phyloP scores from a whole-genome alignment of 352 stramenopile species.

The Phytophthora palmivora region DNA sequence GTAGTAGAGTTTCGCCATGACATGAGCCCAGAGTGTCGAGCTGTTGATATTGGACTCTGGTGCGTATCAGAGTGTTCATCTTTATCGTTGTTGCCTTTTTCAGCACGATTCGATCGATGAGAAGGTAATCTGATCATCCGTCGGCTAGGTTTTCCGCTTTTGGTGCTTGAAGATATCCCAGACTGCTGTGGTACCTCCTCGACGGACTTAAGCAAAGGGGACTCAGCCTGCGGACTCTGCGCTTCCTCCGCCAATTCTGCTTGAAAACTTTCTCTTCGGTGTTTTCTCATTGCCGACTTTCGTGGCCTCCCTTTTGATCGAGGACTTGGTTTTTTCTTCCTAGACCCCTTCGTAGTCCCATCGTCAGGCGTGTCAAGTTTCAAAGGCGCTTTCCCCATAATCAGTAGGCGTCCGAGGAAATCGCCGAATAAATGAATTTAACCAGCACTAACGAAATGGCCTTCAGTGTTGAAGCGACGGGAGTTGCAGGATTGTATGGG shows the following conservation, averaged over 20 bases:
- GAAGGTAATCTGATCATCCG: slow-evolving; percentile 1
- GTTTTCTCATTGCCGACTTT: slow-evolving; percentile 31
- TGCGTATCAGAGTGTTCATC: slow-evolving; percentile 1
- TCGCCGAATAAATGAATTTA: too few species aligned
- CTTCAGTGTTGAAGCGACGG: slow-evolving; percentile 20
- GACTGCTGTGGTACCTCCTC: background rate
- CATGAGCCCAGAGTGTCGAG: slow-evolving; percentile 25
- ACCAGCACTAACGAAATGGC: slow-evolving; percentile 8
- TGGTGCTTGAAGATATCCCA: background rate
- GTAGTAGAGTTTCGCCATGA: slow-evolving; percentile 30
- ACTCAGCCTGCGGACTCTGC: slow-evolving; percentile 39
- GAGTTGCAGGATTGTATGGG: slow-evolving; percentile 21
- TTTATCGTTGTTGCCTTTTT: slow-evolving; percentile 3
- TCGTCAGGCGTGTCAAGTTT: slow-evolving; percentile 16
- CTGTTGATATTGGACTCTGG: slow-evolving; percentile 11
- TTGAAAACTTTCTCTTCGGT: slow-evolving; percentile 21
- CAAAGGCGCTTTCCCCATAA: slow-evolving; percentile 29
- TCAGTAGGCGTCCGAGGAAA: background rate
- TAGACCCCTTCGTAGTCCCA: background rate
- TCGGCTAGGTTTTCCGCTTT: slow-evolving; percentile 8
- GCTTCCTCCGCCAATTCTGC: slow-evolving; percentile 14
- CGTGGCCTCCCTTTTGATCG: slow-evolving; percentile 11
- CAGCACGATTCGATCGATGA: slow-evolving; percentile 12
- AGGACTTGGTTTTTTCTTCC: slow-evolving; percentile 15
- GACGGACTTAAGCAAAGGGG: slow-evolving; percentile 43